Conservation (phyloP, 1,284 basidiomycete species). For the Ustilago crameri region DNA sequence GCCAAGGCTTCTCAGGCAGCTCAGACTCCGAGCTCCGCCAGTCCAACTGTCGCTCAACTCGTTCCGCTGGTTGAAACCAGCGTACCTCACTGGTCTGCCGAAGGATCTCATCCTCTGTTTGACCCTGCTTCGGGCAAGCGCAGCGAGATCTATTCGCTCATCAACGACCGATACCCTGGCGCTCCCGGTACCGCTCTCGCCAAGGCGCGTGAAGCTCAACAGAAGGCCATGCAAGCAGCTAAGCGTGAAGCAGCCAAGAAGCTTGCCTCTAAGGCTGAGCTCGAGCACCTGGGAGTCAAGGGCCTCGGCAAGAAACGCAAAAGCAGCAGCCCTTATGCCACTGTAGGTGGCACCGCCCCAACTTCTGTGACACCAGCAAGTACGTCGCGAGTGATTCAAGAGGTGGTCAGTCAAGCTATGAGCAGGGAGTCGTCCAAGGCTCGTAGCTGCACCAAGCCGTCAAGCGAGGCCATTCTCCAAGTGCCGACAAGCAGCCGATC, state of each 20-base stretch:
- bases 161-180: conserved; percentile 63
- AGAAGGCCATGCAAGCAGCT: conserved; percentile 38
- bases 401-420: conserved; percentile 23
- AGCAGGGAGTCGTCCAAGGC: conserved; percentile 39
- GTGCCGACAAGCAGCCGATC: conserved; percentile 42
- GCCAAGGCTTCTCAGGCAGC: conserved; percentile 4
- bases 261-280: conserved; percentile 54
- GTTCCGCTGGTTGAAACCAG: conserved; percentile 41
- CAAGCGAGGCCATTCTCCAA: conserved; percentile 21
- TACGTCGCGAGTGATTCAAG: conserved; percentile 12
- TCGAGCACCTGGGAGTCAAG: conserved; percentile 61
- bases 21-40: not conserved
- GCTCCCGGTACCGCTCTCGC: conserved; percentile 60
- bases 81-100: conserved; percentile 44
- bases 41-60: conserved; percentile 7
- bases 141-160: conserved; percentile 54
- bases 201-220: conserved; percentile 53
- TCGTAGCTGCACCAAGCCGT: conserved; percentile 33
- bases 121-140: conserved; percentile 48
- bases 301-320: conserved; percentile 61
- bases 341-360: conserved; percentile 8
- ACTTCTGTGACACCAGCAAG: conserved; percentile 4
- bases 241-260: conserved; percentile 54
- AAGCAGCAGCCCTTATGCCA: conserved; percentile 60
- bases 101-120: conserved; percentile 45